Evolutionary conservation across 2,329 filamentous ascomycete genomes (phyloP).

Genomic region (Massarina eburnea): DNA sequence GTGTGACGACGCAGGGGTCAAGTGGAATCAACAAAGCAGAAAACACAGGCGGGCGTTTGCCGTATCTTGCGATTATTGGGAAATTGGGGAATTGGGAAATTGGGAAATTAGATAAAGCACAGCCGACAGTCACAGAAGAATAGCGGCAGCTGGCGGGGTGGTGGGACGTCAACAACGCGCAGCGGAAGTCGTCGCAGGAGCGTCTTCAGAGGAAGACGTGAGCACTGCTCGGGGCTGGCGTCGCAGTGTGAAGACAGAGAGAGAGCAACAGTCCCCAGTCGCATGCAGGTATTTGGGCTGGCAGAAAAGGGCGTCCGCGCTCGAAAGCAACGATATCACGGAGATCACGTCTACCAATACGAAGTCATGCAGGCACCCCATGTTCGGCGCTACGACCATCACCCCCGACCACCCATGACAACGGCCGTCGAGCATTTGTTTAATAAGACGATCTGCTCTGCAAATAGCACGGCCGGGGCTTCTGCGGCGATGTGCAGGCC

Average conservation of each 20-base stretch:
- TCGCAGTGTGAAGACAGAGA: neutral
- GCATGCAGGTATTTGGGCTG: neutral
- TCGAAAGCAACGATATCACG: neutral
- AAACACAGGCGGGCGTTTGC: neutral
- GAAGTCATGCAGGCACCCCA: neutral
- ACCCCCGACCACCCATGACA: neutral
- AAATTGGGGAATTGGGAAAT: neutral
- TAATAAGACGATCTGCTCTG: neutral
- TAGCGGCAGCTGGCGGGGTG: neutral
- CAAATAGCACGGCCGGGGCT: neutral
- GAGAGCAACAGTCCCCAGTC: neutral
- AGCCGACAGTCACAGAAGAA: neutral
- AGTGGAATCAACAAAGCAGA: neutral
- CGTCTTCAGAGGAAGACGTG: too few relatives aligned
- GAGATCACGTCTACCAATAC: neutral
- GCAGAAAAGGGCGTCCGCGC: neutral
- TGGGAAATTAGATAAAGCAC: neutral
- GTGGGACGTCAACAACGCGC: neutral
- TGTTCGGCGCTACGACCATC: neutral
- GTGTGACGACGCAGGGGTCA: conserved; percentile 1
- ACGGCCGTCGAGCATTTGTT: neutral
- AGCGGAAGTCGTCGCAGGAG: too few relatives aligned
- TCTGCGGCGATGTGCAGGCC: neutral
- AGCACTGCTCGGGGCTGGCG: too few relatives aligned
- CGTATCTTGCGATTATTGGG: neutral